A percentile compares a stretch with the other conserved stretches of the same genome.
These are phyloP conservation scores for Eimeria maxima DNA, from an alignment of 169 alveolate species.

Conservation along the genomic window DNA sequence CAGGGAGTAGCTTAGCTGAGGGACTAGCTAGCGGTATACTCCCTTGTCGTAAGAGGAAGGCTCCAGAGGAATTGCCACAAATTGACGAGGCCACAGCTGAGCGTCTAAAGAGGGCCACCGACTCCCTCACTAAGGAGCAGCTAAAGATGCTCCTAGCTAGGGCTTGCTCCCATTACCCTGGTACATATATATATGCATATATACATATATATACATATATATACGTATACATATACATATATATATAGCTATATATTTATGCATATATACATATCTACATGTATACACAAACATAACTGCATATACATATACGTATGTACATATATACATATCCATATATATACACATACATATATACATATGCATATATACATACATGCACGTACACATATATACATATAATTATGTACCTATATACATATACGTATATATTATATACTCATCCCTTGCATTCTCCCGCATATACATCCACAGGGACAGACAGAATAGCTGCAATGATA, in stretches of 20 bases:
- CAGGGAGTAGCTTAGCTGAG: constrained; percentile 24
- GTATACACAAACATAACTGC: background rate
- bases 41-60: constrained; percentile 71
- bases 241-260: too few species aligned
- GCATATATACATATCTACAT: background rate
- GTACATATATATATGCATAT: background rate
- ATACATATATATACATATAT: background rate
- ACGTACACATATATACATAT: too few species aligned
- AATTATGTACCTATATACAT: too few species aligned
- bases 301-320: background rate
- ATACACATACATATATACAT: background rate
- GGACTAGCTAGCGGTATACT: constrained; percentile 51
- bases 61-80: constrained; percentile 59
- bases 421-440: too few species aligned
- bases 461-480: background rate
- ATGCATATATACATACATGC: background rate
- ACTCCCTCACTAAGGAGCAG: constrained; percentile 58
- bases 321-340: background rate
- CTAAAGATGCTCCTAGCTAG: constrained; percentile 60
- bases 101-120: constrained; percentile 35
- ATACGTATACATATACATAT: background rate
- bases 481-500: background rate
- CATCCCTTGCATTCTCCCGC: too few species aligned
- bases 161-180: constrained; percentile 78
- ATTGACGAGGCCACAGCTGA: constrained; percentile 67